These are phyloP conservation scores for Haplosporangium gracile DNA, from an alignment of 192 early-diverging fungal genomes.

Conservation along the genomic window DNA sequence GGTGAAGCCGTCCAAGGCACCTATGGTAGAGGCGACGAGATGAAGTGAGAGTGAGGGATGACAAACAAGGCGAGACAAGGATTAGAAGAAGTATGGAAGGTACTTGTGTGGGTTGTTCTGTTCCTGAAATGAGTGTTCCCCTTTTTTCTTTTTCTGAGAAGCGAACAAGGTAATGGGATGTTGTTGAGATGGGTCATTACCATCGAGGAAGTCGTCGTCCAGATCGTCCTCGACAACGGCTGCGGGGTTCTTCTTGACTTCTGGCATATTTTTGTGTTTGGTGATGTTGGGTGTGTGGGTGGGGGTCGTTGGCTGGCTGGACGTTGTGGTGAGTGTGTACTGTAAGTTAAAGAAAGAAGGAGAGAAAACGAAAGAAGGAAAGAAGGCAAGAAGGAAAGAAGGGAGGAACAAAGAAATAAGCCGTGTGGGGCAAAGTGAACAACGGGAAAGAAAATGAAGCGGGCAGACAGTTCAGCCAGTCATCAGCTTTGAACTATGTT, in stretches of 20 bases:
- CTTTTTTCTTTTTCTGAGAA: not conserved
- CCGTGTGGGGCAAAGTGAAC: not conserved
- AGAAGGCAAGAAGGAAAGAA: not conserved
- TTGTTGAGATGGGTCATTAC: not conserved
- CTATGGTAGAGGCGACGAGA: slow-evolving; percentile 43
- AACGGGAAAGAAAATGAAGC: not conserved
- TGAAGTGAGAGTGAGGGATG: not conserved
- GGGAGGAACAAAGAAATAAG: not conserved
- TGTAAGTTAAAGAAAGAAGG: not conserved
- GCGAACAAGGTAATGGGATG: not conserved
- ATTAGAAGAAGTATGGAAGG: not conserved
- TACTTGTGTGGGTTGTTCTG: not conserved
- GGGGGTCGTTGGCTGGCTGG: not conserved
- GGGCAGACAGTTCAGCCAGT: not conserved
- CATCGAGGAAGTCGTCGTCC: slow-evolving; percentile 56
- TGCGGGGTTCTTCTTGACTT: slow-evolving; percentile 47
- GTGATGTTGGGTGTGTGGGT: not conserved
- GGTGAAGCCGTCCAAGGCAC: slow-evolving; percentile 83
- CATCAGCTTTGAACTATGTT: slow-evolving; percentile 14
- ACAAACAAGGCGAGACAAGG: not conserved
- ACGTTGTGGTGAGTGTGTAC: not conserved
- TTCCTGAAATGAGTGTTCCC: not conserved
- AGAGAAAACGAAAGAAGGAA: not conserved
- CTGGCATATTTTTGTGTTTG: slow-evolving; percentile 32
- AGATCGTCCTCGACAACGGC: slow-evolving; percentile 56